Evolutionary conservation across 2,329 filamentous ascomycete genomes (phyloP).

Genomic region (Fusarium domesticum): DNA sequence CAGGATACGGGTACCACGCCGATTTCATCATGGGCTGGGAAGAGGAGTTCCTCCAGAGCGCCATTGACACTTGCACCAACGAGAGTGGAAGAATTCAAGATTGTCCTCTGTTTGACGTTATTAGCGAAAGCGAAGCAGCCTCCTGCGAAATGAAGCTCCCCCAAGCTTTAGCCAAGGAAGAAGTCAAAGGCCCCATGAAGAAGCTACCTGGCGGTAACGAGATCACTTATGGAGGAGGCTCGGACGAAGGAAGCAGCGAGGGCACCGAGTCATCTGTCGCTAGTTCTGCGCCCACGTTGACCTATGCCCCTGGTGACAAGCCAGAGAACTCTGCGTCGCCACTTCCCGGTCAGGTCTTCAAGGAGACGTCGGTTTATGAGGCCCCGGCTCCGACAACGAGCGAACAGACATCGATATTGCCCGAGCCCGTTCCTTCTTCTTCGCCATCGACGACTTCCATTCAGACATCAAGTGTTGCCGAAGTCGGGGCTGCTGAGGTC

Average conservation of each 20-base stretch:
- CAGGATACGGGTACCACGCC: conserved; percentile 72
- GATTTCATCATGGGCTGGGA: conserved; percentile 85
- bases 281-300: conserved; percentile 26
- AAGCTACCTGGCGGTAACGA: conserved; percentile 64
- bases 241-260: conserved; percentile 8
- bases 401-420: conserved; percentile 3
- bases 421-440: conserved; percentile 10
- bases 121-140: conserved; percentile 54
- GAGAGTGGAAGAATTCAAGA: conserved; percentile 65
- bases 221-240: conserved; percentile 37
- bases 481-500: conserved; percentile 11
- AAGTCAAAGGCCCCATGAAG: conserved; percentile 53
- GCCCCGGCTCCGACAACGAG: conserved; percentile 17
- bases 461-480: conserved; percentile 7
- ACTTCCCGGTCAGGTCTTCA: conserved; percentile 45
- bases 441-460: conserved; percentile 4
- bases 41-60: conserved; percentile 61
- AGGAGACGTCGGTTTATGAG: conserved; percentile 28
- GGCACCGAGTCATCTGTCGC: conserved; percentile 9
- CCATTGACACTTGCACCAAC: conserved; percentile 74
- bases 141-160: conserved; percentile 65
- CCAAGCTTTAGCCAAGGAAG: conserved; percentile 52
- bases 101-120: conserved; percentile 72
- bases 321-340: conserved; percentile 33
- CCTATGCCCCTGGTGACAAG: conserved; percentile 37